Base-by-base conservation (phyloP, 2,329 filamentous ascomycete species). In the Colletotrichum noveboracense region DNA sequence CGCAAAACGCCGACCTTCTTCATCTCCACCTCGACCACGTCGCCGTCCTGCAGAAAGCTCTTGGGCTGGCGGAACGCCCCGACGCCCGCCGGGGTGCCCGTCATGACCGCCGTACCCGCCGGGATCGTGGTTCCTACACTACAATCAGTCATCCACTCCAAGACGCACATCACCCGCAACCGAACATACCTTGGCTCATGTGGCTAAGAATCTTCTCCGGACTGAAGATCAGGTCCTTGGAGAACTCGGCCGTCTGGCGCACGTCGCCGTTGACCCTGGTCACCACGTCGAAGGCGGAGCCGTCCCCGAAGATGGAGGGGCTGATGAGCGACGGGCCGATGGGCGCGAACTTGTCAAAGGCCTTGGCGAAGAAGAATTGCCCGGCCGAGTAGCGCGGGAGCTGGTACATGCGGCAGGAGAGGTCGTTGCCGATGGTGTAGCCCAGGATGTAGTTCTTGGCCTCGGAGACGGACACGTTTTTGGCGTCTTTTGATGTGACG, bases 401-500 rank as follows among this genome's bases (percentile, higher is more conserved):
- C 79, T 91, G 89, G 48, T 84, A 82, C 71, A 88, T 86, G 7
- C 89, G 82, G 0, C 87, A 87, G 3, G 88, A 88, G 30, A 90
- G 79, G 76, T 90, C 89, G 79, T 92, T 92, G 55, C 87, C 88
- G 32, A 87, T 87, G 0, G 89, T 90, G 77, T 91, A 92, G 26
- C 89, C 90, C 2, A 91, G 85, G 4, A 92, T 84, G 78, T 90
- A 89, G 36, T 88, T 83, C 8, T 87, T 77, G 7, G 88, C 88
- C 52, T 90, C 85, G 1, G 83, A 83, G 65, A 88, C 86, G 5
- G 82, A 76, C 5, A 90, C 85, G 67, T 90, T 86, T 79, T 89
- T 89, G 68, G 84, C 86, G 38, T 86, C 83, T 32, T 86, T 85
- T 9, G 87, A 86, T 21, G 24, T 58, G 55, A 58, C 55, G 55